Evolutionary conservation across 1,284 basidiomycete genomes (phyloP).

Genomic region (Cryptococcus sp.): DNA sequence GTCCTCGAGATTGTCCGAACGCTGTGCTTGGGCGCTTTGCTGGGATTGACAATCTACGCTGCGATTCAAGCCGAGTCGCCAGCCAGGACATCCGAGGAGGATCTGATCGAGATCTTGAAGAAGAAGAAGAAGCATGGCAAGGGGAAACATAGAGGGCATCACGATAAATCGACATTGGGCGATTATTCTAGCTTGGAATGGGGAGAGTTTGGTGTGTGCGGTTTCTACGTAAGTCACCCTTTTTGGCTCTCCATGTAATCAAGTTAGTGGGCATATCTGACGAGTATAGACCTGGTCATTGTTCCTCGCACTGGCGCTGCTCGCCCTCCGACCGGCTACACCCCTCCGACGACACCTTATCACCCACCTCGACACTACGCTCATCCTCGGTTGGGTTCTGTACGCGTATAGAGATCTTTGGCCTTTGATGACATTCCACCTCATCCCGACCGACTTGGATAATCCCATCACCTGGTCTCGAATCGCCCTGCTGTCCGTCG

Average conservation of each 20-base stretch:
- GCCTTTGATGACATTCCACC: slow-evolving; percentile 55
- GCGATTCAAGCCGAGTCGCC: slow-evolving; percentile 26
- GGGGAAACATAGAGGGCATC: slow-evolving; percentile 18
- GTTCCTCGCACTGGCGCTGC: slow-evolving; percentile 36
- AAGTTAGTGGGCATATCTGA: slow-evolving; percentile 3
- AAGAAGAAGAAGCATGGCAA: slow-evolving; percentile 38
- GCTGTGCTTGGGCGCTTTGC: slow-evolving; percentile 31
- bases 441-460: slow-evolving; percentile 47
- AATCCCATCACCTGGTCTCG: slow-evolving; percentile 46
- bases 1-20: slow-evolving; percentile 37
- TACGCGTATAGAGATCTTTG: slow-evolving; percentile 62
- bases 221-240: slow-evolving; percentile 41
- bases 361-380: slow-evolving; percentile 42
- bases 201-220: slow-evolving; percentile 42
- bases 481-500: slow-evolving; percentile 46
- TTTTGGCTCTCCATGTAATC: not conserved
- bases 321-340: slow-evolving; percentile 32
- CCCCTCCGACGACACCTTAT: slow-evolving; percentile 35
- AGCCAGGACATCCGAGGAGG: not conserved
- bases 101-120: slow-evolving; percentile 17
- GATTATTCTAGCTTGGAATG: slow-evolving; percentile 43
- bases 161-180: slow-evolving; percentile 27
- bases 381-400: slow-evolving; percentile 48
- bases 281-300: slow-evolving; percentile 35
- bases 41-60: slow-evolving; percentile 43